Evolutionary conservation across 768 basidiomycete genomes (phyloP).

Genomic region (Mycena amicta): DNA sequence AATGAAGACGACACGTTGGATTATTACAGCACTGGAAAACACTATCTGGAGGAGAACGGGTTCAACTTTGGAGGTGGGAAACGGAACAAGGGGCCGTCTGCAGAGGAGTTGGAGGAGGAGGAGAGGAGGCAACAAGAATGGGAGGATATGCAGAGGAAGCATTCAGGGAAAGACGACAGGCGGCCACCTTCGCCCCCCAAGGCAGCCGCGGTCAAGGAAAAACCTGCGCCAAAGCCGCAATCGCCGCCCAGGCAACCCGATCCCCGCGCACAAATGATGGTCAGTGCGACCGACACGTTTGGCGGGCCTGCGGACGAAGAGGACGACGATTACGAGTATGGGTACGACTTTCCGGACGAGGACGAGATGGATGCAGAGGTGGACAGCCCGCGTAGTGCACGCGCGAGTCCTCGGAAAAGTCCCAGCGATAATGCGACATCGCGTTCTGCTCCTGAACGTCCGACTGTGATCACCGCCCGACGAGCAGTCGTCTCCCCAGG

Average conservation of each 20-base stretch:
- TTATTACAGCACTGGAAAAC: conserved; percentile 18
- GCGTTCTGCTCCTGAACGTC: conserved; percentile 28
- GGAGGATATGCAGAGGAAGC: conserved; percentile 18
- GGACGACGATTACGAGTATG: conserved; percentile 25
- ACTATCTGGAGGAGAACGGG: conserved; percentile 19
- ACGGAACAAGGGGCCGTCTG: background rate
- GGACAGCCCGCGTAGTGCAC: background rate
- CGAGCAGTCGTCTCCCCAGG: conserved; percentile 16
- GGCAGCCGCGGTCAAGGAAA: background rate
- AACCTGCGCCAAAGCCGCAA: background rate
- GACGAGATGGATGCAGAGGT: conserved; percentile 18
- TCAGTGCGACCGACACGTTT: conserved; percentile 40
- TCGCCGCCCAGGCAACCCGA: background rate
- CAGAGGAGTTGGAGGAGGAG: conserved; percentile 14
- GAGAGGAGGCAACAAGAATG: conserved; percentile 13
- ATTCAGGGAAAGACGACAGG: background rate
- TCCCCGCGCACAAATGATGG: conserved; percentile 26
- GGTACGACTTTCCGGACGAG: conserved; percentile 18
- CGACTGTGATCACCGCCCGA: conserved; percentile 40
- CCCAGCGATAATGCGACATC: conserved; percentile 11
- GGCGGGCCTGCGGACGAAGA: conserved; percentile 30
- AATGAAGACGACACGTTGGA: conserved; percentile 11
- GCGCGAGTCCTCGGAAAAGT: conserved; percentile 9
- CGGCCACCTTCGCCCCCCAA: background rate
- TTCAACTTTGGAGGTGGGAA: conserved; percentile 1